Evolutionary conservation across 192 early-diverging fungal genomes (phyloP).

Genomic region (Umbelopsis isabellina): DNA sequence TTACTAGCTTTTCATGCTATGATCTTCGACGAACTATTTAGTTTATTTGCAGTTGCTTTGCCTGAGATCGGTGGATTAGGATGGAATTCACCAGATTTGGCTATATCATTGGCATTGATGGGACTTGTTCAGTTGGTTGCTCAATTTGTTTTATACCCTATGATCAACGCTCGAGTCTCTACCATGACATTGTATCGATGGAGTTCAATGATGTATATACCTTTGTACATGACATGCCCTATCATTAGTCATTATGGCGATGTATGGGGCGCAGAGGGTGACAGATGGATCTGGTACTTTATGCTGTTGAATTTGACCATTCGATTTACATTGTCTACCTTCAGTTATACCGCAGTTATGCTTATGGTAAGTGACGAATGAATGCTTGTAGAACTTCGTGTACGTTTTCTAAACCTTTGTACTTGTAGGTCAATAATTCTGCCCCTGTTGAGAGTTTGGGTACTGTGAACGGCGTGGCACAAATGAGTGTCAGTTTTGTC

Average conservation of each 20-base stretch:
- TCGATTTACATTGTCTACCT: constrained; percentile 15
- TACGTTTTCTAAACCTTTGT: not conserved
- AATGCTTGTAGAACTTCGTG: not conserved
- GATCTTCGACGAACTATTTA: constrained; percentile 56
- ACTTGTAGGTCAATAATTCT: constrained; percentile 52
- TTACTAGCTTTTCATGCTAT: constrained; percentile 51
- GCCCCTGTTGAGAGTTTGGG: constrained; percentile 51
- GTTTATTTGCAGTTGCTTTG: constrained; percentile 44
- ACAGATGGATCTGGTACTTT: constrained; percentile 19
- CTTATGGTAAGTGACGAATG: constrained; percentile 49
- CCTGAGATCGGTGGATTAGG: constrained; percentile 49
- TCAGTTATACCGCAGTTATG: constrained; percentile 53
- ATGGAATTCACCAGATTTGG: constrained; percentile 43
- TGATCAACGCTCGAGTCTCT: constrained; percentile 31
- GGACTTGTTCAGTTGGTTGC: constrained; percentile 44
- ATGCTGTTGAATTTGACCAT: constrained; percentile 16
- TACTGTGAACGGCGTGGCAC: constrained; percentile 61
- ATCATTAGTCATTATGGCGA: constrained; percentile 30
- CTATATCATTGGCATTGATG: constrained; percentile 45
- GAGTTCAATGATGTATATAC: constrained; percentile 39
- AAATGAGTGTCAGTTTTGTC: constrained; percentile 52
- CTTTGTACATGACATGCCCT: constrained; percentile 48
- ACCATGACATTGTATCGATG: constrained; percentile 40
- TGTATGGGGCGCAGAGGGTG: constrained; percentile 20
- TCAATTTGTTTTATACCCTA: constrained; percentile 54